These are phyloP conservation scores for Pezicula rhizophila DNA, from an alignment of 2,329 filamentous ascomycete species.

Conservation along the genomic window DNA sequence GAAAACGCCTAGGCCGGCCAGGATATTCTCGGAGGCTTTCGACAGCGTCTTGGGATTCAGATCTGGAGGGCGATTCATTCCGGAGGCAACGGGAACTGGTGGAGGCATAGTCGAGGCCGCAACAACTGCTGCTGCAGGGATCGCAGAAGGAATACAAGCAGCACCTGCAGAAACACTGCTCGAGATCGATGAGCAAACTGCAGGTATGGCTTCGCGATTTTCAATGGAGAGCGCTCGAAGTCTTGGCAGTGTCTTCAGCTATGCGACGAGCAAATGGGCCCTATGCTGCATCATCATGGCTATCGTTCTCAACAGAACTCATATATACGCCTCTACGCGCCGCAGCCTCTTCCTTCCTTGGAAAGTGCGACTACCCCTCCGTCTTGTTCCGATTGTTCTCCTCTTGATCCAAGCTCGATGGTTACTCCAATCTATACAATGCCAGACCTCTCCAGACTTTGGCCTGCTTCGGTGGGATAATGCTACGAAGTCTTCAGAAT, in stretches of 20 bases:
- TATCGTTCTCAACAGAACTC: slow-evolving; percentile 81
- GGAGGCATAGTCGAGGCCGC: slow-evolving; percentile 33
- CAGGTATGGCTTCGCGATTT: slow-evolving; percentile 40
- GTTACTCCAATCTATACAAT: slow-evolving; percentile 80
- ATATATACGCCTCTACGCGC: slow-evolving; percentile 87
- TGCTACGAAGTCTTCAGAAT: slow-evolving; percentile 54
- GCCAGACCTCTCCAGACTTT: slow-evolving; percentile 77
- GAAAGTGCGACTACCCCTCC: slow-evolving; percentile 63
- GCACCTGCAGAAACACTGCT: slow-evolving; percentile 20
- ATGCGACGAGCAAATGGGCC: slow-evolving; percentile 88
- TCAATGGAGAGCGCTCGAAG: slow-evolving; percentile 58
- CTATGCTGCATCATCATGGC: slow-evolving; percentile 81
- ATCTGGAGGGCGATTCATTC: slow-evolving; percentile 52
- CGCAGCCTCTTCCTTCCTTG: slow-evolving; percentile 72
- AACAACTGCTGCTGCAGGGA: slow-evolving; percentile 32
- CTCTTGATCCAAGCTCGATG: slow-evolving; percentile 62
- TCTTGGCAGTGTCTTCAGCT: slow-evolving; percentile 81
- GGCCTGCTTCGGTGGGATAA: slow-evolving; percentile 64
- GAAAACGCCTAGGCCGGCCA: slow-evolving; percentile 44
- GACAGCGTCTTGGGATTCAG: slow-evolving; percentile 44
- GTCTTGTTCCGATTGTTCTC: slow-evolving; percentile 64
- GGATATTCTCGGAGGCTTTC: slow-evolving; percentile 58
- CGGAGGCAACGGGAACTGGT: slow-evolving; percentile 48
- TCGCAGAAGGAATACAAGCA: slow-evolving; percentile 16
- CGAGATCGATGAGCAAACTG: slow-evolving; percentile 35